Percentiles rank a stretch among this genome's conserved stretches.
Evolutionary conservation across 2,329 filamentous ascomycete species (phyloP).

Genomic region (Fusarium incarnatum): DNA sequence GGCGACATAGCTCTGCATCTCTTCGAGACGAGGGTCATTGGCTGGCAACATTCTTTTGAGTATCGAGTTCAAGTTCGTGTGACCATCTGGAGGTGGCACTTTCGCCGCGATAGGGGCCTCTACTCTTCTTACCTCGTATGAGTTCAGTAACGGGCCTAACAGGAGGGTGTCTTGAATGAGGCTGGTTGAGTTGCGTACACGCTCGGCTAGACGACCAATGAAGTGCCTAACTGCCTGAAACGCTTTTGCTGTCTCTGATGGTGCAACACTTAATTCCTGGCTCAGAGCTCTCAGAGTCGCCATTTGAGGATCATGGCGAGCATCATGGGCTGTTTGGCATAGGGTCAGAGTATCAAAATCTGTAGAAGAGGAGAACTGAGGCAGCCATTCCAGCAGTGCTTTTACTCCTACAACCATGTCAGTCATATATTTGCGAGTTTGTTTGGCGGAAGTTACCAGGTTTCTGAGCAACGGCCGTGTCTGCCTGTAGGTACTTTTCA

Average conservation of each 20-base stretch:
- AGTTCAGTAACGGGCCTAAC: slow-evolving; percentile 50
- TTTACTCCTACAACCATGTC: slow-evolving; percentile 4
- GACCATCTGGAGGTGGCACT: slow-evolving; percentile 44
- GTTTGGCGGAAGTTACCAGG: slow-evolving; percentile 8
- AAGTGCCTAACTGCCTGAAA: slow-evolving; percentile 54
- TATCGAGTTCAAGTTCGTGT: slow-evolving; percentile 49
- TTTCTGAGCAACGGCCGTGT: background rate
- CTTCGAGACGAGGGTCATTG: slow-evolving; percentile 7
- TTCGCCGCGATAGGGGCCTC: slow-evolving; percentile 9
- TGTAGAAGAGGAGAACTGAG: background rate
- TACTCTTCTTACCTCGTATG: slow-evolving; percentile 45
- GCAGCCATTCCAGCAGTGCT: slow-evolving; percentile 24
- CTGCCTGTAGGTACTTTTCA: slow-evolving; percentile 6
- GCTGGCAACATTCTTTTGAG: slow-evolving; percentile 48
- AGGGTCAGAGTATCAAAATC: background rate
- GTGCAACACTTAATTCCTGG: slow-evolving; percentile 7
- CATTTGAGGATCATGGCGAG: slow-evolving; percentile 36
- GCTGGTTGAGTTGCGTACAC: slow-evolving; percentile 53
- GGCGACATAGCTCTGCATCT: slow-evolving; percentile 10
- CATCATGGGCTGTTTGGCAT: slow-evolving; percentile 29
- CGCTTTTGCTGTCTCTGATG: background rate
- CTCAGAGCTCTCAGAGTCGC: slow-evolving; percentile 20
- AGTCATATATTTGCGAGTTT: too few relatives aligned
- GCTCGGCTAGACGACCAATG: slow-evolving; percentile 59
- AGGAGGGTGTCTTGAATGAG: slow-evolving; percentile 51